Evolutionary conservation across 2,329 filamentous ascomycete species (phyloP).

Genomic region (Scytalidium lignicola): DNA sequence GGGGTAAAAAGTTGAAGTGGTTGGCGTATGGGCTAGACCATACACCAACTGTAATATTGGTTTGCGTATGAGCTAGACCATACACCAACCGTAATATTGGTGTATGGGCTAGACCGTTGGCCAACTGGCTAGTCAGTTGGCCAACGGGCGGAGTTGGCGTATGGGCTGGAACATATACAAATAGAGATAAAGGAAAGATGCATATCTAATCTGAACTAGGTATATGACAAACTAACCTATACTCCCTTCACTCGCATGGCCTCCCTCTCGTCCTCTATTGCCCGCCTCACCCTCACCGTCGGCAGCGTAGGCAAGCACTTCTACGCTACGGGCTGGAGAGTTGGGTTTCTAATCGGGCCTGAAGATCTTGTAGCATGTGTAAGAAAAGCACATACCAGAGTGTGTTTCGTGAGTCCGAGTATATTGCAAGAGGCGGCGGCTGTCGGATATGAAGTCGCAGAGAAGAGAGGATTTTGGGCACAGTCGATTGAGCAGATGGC

Average conservation of each 20-base stretch:
- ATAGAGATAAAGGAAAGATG: neutral
- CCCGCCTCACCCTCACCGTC: slow-evolving; percentile 43
- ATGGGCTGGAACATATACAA: no score
- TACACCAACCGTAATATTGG: no score
- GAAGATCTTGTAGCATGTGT: slow-evolving; percentile 49
- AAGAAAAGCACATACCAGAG: slow-evolving; percentile 44
- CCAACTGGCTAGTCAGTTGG: no score
- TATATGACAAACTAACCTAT: slow-evolving; percentile 47
- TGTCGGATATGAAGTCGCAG: slow-evolving; percentile 36
- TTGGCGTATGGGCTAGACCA: no score
- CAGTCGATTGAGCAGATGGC: slow-evolving; percentile 44
- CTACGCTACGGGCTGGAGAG: slow-evolving; percentile 47
- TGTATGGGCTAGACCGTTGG: no score
- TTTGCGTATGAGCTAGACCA: no score
- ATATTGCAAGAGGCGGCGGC: slow-evolving; percentile 34
- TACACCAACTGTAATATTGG: no score
- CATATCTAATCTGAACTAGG: slow-evolving; percentile 13
- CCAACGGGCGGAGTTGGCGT: no score
- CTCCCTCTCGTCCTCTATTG: slow-evolving; percentile 43
- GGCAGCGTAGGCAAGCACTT: slow-evolving; percentile 49
- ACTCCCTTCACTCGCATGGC: slow-evolving; percentile 44
- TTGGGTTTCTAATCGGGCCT: slow-evolving; percentile 47
- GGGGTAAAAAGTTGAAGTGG: no score
- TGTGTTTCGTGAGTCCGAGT: slow-evolving; percentile 46
- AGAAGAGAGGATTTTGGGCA: slow-evolving; percentile 46